Evolutionary conservation across 2,329 filamentous ascomycete genomes (phyloP).

Genomic region (Sarocladium oryzae): DNA sequence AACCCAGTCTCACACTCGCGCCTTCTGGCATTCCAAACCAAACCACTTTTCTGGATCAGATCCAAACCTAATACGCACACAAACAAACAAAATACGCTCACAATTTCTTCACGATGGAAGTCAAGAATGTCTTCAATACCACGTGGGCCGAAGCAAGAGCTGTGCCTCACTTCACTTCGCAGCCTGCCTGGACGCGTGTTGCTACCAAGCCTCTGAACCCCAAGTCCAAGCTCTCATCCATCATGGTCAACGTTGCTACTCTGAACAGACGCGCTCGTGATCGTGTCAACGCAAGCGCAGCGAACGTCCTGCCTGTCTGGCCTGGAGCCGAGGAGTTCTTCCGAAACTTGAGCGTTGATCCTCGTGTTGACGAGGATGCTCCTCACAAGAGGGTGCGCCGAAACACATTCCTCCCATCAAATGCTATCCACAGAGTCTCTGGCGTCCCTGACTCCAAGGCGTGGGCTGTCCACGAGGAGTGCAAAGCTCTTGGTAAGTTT

Average conservation of each 20-base stretch:
- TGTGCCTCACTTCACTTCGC: background rate
- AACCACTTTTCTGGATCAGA: background rate
- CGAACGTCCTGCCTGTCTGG: background rate
- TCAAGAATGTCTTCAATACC: background rate
- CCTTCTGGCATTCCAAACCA: slow-evolving; percentile 7
- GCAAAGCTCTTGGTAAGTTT: slow-evolving; percentile 3
- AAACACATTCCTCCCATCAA: background rate
- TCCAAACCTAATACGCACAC: background rate
- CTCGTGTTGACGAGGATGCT: background rate
- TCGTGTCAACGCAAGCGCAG: background rate
- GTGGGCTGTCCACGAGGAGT: background rate
- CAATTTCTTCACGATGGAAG: background rate
- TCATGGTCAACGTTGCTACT: background rate
- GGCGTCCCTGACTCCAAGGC: background rate
- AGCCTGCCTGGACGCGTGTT: slow-evolving; percentile 3
- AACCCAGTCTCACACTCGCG: background rate
- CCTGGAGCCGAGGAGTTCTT: background rate
- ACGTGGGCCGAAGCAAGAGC: background rate
- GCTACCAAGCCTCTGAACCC: background rate
- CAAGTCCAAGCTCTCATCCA: background rate
- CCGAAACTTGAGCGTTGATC: background rate
- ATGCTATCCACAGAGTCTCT: background rate
- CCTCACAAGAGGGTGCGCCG: background rate
- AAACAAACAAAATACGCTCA: background rate
- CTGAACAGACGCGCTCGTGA: background rate